phyloP scores from a whole-genome alignment of 371 early-diverging fungal genomes.

The Amoeboradix gromovi region DNA sequence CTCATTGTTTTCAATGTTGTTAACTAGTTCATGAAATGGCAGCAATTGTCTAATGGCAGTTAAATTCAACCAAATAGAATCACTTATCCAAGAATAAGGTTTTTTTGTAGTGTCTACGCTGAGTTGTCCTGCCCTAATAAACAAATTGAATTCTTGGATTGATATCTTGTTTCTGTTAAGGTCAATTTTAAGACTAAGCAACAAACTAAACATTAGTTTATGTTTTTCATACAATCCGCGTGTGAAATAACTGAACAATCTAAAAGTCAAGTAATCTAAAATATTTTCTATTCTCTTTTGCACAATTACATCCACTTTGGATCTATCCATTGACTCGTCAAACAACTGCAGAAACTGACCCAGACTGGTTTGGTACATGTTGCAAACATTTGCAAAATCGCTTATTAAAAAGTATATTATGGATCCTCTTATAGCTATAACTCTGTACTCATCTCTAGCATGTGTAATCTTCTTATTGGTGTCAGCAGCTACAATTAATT shows the following conservation, averaged over 20 bases:
- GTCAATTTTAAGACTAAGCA: conserved; percentile 25
- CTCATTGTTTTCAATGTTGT: conserved; percentile 27
- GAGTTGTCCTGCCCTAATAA: conserved; percentile 26
- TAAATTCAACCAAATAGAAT: conserved; percentile 28
- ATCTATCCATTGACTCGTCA: conserved; percentile 27
- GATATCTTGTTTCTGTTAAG: conserved; percentile 15
- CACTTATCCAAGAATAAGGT: conserved; percentile 30
- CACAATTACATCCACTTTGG: conserved; percentile 22
- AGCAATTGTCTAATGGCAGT: conserved; percentile 24
- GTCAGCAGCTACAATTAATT: conserved; percentile 24
- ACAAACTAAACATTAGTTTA: conserved; percentile 23
- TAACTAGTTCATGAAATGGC: conserved; percentile 21
- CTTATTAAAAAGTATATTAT: conserved; percentile 30
- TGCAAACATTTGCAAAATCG: conserved; percentile 27
- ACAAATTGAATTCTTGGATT: conserved; percentile 25
- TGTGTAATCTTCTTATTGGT: conserved; percentile 27
- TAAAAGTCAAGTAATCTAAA: conserved; percentile 27
- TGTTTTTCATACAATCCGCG: conserved; percentile 26
- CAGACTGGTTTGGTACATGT: conserved; percentile 27
- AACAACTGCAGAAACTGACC: conserved; percentile 28
- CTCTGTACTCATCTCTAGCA: conserved; percentile 28
- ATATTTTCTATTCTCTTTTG: conserved; percentile 28
- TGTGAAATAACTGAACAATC: conserved; percentile 19
- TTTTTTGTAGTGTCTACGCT: conserved; percentile 27
- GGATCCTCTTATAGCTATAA: conserved; percentile 22